A percentile compares a stretch with the other conserved stretches of the same genome.
phyloP scores from a whole-genome alignment of 177 flowering plant genomes.

The Telopea speciosissima region DNA sequence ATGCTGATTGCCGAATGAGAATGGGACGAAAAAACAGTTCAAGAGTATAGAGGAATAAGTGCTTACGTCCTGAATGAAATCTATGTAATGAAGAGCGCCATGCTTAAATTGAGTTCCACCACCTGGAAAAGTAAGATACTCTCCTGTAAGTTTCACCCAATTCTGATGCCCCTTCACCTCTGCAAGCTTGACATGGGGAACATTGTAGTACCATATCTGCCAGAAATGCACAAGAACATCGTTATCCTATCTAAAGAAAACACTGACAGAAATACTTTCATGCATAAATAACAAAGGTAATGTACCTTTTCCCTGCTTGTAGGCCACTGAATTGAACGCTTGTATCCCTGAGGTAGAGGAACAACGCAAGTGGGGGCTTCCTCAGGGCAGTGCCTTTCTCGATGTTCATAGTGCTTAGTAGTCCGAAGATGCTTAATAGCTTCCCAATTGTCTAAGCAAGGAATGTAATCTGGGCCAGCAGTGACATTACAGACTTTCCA shows the following conservation, averaged over 20 bases:
- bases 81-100: constrained; percentile 94
- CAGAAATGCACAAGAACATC: constrained; percentile 1
- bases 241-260: neutral
- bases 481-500: constrained; percentile 74
- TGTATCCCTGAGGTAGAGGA: constrained; percentile 79
- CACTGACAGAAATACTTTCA: neutral
- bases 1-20: neutral
- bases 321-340: constrained; percentile 79
- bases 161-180: constrained; percentile 90
- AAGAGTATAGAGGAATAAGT: neutral
- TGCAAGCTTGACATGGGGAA: constrained; percentile 91
- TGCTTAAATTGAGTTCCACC: constrained; percentile 97
- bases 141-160: constrained; percentile 93
- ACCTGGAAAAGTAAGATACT: constrained; percentile 91
- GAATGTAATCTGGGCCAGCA: constrained; percentile 79
- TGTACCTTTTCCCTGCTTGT: constrained; percentile 90
- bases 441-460: constrained; percentile 74
- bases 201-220: constrained; percentile 93
- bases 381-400: constrained; percentile 95
- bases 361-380: constrained; percentile 90
- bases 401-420: constrained; percentile 91
- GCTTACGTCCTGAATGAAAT: constrained; percentile 65
- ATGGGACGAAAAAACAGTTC: neutral
- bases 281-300: neutral
- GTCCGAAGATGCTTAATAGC: constrained; percentile 52